Percentiles rank a stretch among this genome's conserved stretches.
These are phyloP conservation scores for Lachnum nothofagi DNA, from an alignment of 2,329 filamentous ascomycete genomes.

Conservation along the genomic window DNA sequence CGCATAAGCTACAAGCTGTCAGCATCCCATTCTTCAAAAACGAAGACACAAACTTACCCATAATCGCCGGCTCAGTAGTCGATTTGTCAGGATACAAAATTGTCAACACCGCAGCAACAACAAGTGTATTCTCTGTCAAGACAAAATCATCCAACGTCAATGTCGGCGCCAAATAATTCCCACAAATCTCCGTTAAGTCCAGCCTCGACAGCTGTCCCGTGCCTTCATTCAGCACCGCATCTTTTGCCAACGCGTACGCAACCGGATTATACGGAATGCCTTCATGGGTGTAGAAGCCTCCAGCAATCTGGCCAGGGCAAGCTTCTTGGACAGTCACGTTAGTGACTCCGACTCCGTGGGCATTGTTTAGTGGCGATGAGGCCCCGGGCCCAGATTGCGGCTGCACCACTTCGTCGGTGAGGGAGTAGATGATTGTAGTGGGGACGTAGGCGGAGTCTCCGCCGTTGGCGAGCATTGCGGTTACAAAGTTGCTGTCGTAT, in stretches of 20 bases:
- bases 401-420: conserved; percentile 48
- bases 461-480: conserved; percentile 37
- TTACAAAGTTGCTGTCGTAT: conserved; percentile 41
- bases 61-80: not conserved
- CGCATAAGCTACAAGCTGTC: not conserved
- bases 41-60: not conserved
- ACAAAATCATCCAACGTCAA: not conserved
- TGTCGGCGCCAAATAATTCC: not conserved
- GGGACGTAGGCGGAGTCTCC: conserved; percentile 51
- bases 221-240: not conserved
- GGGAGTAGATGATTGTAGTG: conserved; percentile 49
- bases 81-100: not conserved
- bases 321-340: conserved; percentile 46
- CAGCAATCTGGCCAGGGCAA: conserved; percentile 39
- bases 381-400: conserved; percentile 43
- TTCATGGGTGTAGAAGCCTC: conserved; percentile 46
- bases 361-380: conserved; percentile 41
- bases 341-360: conserved; percentile 40
- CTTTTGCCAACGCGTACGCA: conserved; percentile 34
- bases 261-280: conserved; percentile 46
- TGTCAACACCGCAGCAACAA: not conserved
- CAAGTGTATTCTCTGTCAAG: not conserved
- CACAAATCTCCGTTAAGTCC: not conserved
- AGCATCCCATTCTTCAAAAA: not conserved
- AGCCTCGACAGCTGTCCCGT: not conserved